Base-by-base conservation (phyloP, 2,329 filamentous ascomycete genomes). In the Ilyonectria robusta region DNA sequence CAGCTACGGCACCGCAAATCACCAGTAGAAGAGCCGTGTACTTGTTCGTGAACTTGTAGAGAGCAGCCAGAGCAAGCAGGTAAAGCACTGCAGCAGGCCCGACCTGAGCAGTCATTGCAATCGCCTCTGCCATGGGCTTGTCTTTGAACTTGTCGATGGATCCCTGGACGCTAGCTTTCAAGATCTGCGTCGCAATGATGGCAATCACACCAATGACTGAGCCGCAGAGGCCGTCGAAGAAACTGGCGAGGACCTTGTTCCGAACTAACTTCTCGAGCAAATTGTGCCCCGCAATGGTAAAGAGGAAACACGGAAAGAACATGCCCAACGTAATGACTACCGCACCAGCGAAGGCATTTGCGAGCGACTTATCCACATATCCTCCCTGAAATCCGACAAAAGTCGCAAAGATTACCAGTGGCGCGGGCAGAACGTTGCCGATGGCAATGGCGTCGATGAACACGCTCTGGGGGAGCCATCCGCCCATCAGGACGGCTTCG, bases 371-470 rank as follows among this genome's bases (percentile, higher is more conserved):
- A 60, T 65, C 56, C 21, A 47, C 19, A 29, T 65, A 65, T 26
- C 29, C 62, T 29, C 62, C 62, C 50, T 65, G 62, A 60, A 55
- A 55, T 42, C 51, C 51, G 19, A 55, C 51, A 55, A 55, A 55
- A 40, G 51, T 55, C 33, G 51, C 40, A 42, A 42, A 42, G 7
- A 65, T 65, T 15, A 65, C 62, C 35, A 65, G 56, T 42, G 62
- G 62, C 13, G 62, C 62, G 4, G 62, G 62, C 56, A 65, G 42
- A 31, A 65, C 29, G 40, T 65, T 65, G 15, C 62, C 62, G 40
- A 65, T 65, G 31, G 62, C 62, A 60, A 65, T 59, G 3, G 29
- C 62, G 40, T 65, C 62, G 48, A 65, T 65, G 29, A 65, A 60
- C 3, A 65, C 56, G 62, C 62, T 65, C 62, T 65, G 62, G 3